These are phyloP conservation scores for Nasturtium officinale DNA, from an alignment of 345 rosid genomes.

Conservation along the genomic window DNA sequence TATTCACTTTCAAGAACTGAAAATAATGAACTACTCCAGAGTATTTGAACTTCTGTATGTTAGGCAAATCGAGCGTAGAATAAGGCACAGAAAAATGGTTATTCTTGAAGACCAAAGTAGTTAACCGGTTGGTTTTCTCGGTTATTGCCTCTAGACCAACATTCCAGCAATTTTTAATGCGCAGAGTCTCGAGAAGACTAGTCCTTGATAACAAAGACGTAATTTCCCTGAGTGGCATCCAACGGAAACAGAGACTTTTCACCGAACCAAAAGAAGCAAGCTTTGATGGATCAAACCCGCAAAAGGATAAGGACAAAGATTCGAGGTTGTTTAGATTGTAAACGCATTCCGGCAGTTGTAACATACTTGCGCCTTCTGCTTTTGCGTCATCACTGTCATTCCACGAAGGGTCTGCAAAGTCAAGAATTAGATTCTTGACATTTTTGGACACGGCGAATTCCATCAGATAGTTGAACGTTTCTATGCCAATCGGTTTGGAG, in stretches of 20 bases:
- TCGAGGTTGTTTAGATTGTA: neutral
- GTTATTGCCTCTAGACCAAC: conserved; percentile 13
- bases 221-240: conserved; percentile 34
- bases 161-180: conserved; percentile 47
- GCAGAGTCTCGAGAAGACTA: conserved; percentile 45
- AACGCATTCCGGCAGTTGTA: conserved; percentile 37
- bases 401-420: conserved; percentile 49
- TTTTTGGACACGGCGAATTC: conserved; percentile 26
- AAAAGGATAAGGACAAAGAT: conserved; percentile 40
- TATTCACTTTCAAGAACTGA: neutral
- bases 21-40: neutral
- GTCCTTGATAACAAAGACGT: conserved; percentile 9
- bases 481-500: conserved; percentile 38
- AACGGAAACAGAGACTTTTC: conserved; percentile 41
- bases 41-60: neutral
- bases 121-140: conserved; percentile 9
- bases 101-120: conserved; percentile 38
- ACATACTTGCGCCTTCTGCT: neutral
- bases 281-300: conserved; percentile 25
- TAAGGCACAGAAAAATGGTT: conserved; percentile 10
- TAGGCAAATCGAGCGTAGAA: conserved; percentile 2
- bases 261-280: conserved; percentile 8
- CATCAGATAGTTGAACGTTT: conserved; percentile 2
- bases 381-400: neutral
- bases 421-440: conserved; percentile 40